phyloP scores from a whole-genome alignment of 1,284 basidiomycete genomes.

The Abortiporus biennis region DNA sequence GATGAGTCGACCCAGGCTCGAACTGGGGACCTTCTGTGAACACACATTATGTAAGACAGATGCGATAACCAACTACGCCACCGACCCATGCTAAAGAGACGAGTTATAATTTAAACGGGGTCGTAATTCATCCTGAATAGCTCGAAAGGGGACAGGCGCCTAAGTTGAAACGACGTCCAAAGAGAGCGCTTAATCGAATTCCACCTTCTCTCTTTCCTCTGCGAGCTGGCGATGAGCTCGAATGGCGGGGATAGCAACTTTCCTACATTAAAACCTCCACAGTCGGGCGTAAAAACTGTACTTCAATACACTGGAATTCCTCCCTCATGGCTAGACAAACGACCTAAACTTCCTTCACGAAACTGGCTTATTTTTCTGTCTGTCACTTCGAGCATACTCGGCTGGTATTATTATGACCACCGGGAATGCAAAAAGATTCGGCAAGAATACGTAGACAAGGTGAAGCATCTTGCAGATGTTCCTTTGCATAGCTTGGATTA shows the following conservation, averaged over 20 bases:
- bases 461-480: conserved; percentile 70
- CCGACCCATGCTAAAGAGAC: too few relatives aligned
- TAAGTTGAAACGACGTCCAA: too few relatives aligned
- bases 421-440: conserved; percentile 73
- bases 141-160: too few relatives aligned
- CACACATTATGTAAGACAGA: too few relatives aligned
- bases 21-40: too few relatives aligned
- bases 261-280: conserved; percentile 16
- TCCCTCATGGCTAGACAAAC: conserved; percentile 65
- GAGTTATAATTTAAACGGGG: too few relatives aligned
- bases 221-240: conserved; percentile 11
- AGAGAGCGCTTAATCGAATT: too few relatives aligned
- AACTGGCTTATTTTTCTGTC: conserved; percentile 93
- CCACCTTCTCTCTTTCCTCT: too few relatives aligned
- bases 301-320: conserved; percentile 50
- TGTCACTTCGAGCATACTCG: conserved; percentile 64
- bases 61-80: conserved; percentile 81
- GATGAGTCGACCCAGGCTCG: too few relatives aligned
- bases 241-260: conserved; percentile 21
- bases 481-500: conserved; percentile 61
- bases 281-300: conserved; percentile 27
- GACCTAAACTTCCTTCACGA: conserved; percentile 79
- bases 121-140: too few relatives aligned
- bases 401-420: conserved; percentile 83
- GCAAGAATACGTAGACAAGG: conserved; percentile 74